These are phyloP conservation scores for Hordeum marinum DNA, from an alignment of 176 grass and related monocot species.

Conservation along the genomic window DNA sequence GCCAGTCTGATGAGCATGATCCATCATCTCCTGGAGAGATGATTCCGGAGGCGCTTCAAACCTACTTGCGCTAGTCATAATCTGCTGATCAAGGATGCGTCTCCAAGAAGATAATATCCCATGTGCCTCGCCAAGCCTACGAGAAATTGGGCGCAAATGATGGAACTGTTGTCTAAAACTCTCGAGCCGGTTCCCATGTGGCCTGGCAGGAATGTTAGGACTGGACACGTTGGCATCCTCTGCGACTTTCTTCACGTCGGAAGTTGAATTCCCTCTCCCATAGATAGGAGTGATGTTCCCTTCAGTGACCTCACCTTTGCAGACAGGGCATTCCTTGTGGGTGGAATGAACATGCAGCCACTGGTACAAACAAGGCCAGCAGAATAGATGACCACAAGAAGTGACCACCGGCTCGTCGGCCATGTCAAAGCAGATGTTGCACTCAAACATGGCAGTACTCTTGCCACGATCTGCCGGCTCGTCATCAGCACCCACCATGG, in stretches of 20 bases:
- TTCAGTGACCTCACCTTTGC: conserved; percentile 92
- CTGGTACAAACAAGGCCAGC: conserved; percentile 98
- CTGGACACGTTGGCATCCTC: conserved; percentile 51
- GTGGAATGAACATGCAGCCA: conserved; percentile 88
- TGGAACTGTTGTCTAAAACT: conserved; percentile 87
- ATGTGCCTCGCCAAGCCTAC: conserved; percentile 77
- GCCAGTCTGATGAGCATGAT: conserved; percentile 54
- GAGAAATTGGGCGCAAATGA: conserved; percentile 77
- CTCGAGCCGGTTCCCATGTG: conserved; percentile 71
- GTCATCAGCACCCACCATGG: conserved; percentile 38
- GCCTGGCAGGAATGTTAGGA: conserved; percentile 75
- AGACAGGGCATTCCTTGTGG: conserved; percentile 92
- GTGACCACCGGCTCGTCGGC: conserved; percentile 83
- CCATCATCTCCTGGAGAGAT: conserved; percentile 50
- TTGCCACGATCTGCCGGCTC: conserved; percentile 42
- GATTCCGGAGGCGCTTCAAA: conserved; percentile 58
- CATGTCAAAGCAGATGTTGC: conserved; percentile 96
- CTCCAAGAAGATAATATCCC: conserved; percentile 70
- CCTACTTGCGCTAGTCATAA: conserved; percentile 40
- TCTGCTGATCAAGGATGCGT: conserved; percentile 69
- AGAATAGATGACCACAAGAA: conserved; percentile 93
- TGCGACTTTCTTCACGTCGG: conserved; percentile 34
- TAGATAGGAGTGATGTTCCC: conserved; percentile 84
- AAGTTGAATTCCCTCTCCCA: conserved; percentile 67
- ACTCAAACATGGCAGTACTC: conserved; percentile 75